Evolutionary conservation across 768 basidiomycete species (phyloP), one percentile per base, ranked within the genome.

Genomic region (Phylloporus sp.): DNA sequence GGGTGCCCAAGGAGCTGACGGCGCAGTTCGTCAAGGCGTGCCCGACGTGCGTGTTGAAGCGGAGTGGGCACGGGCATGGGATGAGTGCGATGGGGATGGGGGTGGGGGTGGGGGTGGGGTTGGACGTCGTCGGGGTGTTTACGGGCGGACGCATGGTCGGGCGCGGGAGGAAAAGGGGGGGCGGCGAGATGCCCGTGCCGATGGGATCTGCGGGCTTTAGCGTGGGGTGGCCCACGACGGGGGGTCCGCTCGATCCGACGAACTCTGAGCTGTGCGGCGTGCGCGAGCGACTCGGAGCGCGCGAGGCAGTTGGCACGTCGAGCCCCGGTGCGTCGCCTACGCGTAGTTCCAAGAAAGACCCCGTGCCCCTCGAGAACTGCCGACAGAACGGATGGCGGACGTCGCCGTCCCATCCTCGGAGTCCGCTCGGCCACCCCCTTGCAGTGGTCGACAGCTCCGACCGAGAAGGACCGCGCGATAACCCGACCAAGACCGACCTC

Each of bases 1-100:
- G 84, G 82, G 78, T 92, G 22, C 89, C 90, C 14, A 91, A 90
- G 66, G 84, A 87, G 58, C 80, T 92, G 33, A 78, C 90, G 37
- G 79, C 84, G 15, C 78, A 77, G 48, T 92, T 89, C 59, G 81
- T 90, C 65, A 82, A 80, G 64, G 75, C 75, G 21, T 91, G 90
- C 58, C 90, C 88, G 13, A 85, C 86, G 8, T 91, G 90, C 56
- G 74, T 64, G 48, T 69, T 62, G 42, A 73, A 74, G 63, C 64
- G 72, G 50, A 69, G 67, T 42, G 70, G 70, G 35, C 60, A 65
- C 18, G 65, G 64, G n/a, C 55, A 61, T 33, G 55, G 60, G 3
- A 56, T n/a, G n/a, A n/a, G n/a, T n/a, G 50, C 2, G 38, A 57
- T 57, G 34, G 37, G 53, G 44, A n/a, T 49, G 42, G 50, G 29